Evolutionary conservation across 2,329 filamentous ascomycete genomes (phyloP).

Genomic region (Cytospora piceae): DNA sequence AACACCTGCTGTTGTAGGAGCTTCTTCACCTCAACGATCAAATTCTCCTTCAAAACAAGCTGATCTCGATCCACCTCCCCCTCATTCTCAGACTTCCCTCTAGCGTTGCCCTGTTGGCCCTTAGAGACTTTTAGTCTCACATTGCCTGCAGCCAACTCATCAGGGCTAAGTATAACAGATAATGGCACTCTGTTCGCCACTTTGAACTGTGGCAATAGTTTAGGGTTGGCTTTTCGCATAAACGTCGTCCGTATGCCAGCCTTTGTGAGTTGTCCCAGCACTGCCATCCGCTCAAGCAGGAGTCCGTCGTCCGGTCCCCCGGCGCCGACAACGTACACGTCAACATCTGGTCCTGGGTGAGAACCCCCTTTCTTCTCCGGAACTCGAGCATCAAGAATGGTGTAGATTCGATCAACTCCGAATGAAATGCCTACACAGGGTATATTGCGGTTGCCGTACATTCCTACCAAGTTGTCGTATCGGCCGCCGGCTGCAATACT

Average conservation of each 20-base stretch:
- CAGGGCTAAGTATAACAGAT: conserved; percentile 75
- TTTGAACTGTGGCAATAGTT: conserved; percentile 82
- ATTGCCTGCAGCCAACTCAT: conserved; percentile 17
- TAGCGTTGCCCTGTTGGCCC: conserved; percentile 64
- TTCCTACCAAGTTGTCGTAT: conserved; percentile 91
- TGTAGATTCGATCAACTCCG: conserved; percentile 93
- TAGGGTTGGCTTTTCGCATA: conserved; percentile 82
- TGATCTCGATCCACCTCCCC: conserved; percentile 49
- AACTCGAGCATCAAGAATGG: conserved; percentile 80
- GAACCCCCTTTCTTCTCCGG: conserved; percentile 60
- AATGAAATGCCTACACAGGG: conserved; percentile 94
- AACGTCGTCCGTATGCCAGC: conserved; percentile 87
- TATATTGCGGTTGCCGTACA: conserved; percentile 89
- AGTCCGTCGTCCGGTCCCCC: conserved; percentile 78
- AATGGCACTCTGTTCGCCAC: conserved; percentile 74
- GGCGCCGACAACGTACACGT: conserved; percentile 90
- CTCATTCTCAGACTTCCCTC: conserved; percentile 87
- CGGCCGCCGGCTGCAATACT: conserved; percentile 83
- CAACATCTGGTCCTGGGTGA: conserved; percentile 68
- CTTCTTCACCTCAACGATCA: conserved; percentile 5
- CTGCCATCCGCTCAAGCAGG: conserved; percentile 77
- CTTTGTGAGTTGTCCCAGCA: conserved; percentile 75
- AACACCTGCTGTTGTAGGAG: background rate
- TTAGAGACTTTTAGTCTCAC: conserved; percentile 66
- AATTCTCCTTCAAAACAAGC: background rate